phyloP scores from a whole-genome alignment of 148 eudicot species.

The Spergularia marina region DNA sequence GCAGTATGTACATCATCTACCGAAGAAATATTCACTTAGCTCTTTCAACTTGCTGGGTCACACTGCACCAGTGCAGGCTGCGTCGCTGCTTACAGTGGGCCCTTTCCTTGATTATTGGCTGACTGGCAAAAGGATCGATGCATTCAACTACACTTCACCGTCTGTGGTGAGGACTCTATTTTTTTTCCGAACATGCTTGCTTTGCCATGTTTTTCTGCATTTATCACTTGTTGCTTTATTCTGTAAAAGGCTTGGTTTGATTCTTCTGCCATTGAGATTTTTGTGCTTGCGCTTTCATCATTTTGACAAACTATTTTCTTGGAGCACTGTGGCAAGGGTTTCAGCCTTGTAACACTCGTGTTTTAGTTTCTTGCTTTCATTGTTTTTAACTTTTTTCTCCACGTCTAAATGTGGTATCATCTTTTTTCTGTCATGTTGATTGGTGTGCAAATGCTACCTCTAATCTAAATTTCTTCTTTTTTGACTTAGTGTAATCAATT shows the following conservation, averaged over 20 bases:
- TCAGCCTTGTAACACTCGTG: neutral
- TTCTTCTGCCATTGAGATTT: neutral
- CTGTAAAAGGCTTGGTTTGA: neutral
- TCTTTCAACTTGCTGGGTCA: constrained; percentile 75
- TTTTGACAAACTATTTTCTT: neutral
- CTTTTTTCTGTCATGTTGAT: no score
- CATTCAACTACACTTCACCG: constrained; percentile 49
- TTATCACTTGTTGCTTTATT: neutral
- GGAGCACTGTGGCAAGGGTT: no score
- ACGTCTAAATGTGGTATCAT: neutral
- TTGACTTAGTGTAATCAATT: no score
- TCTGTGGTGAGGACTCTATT: constrained; percentile 45
- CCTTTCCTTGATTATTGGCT: constrained; percentile 80
- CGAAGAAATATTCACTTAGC: constrained; percentile 68
- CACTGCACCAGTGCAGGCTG: constrained; percentile 82
- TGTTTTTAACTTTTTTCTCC: neutral
- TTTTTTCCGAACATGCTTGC: neutral
- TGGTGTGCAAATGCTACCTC: neutral
- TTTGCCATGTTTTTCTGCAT: neutral
- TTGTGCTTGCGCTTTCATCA: neutral
- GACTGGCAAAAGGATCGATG: constrained; percentile 59
- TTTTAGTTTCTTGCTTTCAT: neutral
- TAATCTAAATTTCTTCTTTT: neutral
- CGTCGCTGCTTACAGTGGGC: constrained; percentile 51
- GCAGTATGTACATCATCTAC: constrained; percentile 75